Conservation (phyloP, 2,329 filamentous ascomycete genomes). For the Taxawa tesnikishii region DNA sequence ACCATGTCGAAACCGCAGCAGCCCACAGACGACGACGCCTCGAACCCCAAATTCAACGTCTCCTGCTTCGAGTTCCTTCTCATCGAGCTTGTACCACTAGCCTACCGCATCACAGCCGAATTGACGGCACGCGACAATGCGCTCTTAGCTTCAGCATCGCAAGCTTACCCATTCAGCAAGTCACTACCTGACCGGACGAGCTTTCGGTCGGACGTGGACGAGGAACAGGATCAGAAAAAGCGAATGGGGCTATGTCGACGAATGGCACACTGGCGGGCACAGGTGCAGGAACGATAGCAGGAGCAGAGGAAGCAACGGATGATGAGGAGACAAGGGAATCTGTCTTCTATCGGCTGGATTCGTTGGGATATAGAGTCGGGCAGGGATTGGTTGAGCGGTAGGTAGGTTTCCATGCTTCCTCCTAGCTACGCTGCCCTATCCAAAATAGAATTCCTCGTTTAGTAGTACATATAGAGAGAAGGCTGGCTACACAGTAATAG, state of each 20-base stretch:
- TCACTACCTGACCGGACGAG: background rate
- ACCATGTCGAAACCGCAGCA: background rate
- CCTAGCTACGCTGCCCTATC: too few relatives aligned
- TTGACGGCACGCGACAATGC: conserved; percentile 42
- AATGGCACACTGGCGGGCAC: conserved; percentile 4
- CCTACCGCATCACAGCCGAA: conserved; percentile 72
- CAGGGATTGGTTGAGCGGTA: conserved; percentile 85
- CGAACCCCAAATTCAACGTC: conserved; percentile 43
- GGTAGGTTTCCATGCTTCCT: conserved; percentile 15
- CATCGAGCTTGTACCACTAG: conserved; percentile 92
- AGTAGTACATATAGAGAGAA: too few relatives aligned
- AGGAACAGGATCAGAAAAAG: conserved; percentile 3
- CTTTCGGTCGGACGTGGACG: conserved; percentile 8
- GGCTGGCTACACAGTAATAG: too few relatives aligned
- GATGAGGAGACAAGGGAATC: conserved; percentile 77
- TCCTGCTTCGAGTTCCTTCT: conserved; percentile 89
- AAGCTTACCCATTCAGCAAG: conserved; percentile 1
- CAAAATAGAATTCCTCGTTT: too few relatives aligned
- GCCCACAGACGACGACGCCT: conserved; percentile 1
- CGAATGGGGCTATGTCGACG: conserved; percentile 7
- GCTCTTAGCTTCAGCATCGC: conserved; percentile 11
- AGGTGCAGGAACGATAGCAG: too few relatives aligned
- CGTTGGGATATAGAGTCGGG: conserved; percentile 80
- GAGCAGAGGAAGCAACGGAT: conserved; percentile 32
- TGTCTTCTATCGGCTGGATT: conserved; percentile 73